A percentile compares a stretch with the other conserved stretches of the same genome.
Conservation (phyloP, 495 filamentous ascomycete genomes). For the Trypethelium eluteriae region DNA sequence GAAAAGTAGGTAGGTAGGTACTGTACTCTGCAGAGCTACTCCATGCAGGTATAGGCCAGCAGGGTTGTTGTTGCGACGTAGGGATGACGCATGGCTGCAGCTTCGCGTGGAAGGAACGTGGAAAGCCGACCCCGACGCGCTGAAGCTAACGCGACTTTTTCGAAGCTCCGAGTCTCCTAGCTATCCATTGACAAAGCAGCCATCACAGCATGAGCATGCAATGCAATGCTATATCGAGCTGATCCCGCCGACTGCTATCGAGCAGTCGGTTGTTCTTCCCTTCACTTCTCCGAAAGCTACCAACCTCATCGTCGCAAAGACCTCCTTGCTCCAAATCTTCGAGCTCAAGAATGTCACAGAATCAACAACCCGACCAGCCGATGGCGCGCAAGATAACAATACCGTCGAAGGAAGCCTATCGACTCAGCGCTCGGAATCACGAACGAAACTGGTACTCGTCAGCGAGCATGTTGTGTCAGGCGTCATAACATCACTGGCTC, state of each 20-base stretch:
- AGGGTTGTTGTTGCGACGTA: neutral
- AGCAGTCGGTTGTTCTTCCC: conserved; percentile 71
- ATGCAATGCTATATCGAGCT: conserved; percentile 89
- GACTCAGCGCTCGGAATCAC: conserved; percentile 47
- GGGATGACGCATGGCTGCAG: neutral
- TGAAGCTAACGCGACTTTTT: conserved; percentile 2
- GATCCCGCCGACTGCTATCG: conserved; percentile 84
- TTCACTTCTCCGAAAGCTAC: conserved; percentile 66
- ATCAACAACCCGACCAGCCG: conserved; percentile 20
- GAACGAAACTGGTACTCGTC: conserved; percentile 74
- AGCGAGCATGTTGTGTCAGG: conserved; percentile 75
- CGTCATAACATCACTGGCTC: conserved; percentile 70
- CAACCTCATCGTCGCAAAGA: conserved; percentile 83
- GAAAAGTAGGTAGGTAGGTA: too few species aligned
- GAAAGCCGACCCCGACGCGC: neutral
- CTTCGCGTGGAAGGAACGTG: neutral
- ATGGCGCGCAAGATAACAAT: conserved; percentile 18
- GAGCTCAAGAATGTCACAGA: conserved; percentile 36
- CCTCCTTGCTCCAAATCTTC: conserved; percentile 88
- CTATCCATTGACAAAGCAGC: neutral
- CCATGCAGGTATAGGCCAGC: neutral
- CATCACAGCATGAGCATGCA: neutral
- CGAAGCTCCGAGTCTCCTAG: neutral
- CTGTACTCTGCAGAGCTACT: too few species aligned
- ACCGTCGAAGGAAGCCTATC: conserved; percentile 2